Percentiles rank a stretch among this genome's conserved stretches.
Conservation (phyloP, 2,329 filamentous ascomycete genomes). For the Remersonia thermophila region DNA sequence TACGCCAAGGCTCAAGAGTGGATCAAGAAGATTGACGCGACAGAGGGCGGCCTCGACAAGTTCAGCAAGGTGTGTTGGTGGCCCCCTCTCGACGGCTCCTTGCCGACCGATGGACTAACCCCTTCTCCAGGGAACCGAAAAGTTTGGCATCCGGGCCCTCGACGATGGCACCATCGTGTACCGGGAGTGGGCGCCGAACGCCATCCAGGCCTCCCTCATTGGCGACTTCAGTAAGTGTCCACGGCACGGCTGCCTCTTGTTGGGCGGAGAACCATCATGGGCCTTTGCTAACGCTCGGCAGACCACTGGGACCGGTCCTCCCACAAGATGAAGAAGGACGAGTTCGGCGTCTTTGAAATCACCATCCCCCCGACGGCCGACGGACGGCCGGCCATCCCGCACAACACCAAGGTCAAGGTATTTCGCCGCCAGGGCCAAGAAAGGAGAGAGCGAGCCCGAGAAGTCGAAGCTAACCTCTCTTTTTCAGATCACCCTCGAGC, state of each 20-base stretch:
- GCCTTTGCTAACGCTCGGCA: conserved; percentile 32
- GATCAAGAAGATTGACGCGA: conserved; percentile 71
- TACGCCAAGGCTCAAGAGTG: conserved; percentile 72
- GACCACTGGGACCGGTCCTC: conserved; percentile 77
- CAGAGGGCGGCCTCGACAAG: conserved; percentile 80
- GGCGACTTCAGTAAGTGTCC: conserved; percentile 75
- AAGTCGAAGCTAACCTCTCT: not conserved
- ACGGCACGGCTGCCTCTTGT: not conserved
- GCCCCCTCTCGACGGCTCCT: too few relatives aligned
- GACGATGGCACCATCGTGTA: conserved; percentile 78
- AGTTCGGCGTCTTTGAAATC: conserved; percentile 80
- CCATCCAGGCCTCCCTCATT: conserved; percentile 68
- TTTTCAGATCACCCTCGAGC: conserved; percentile 67
- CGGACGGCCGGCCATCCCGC: conserved; percentile 68
- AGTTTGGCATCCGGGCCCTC: conserved; percentile 73
- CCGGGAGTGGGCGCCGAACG: conserved; percentile 93
- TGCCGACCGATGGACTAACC: too few relatives aligned
- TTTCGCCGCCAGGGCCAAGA: too few relatives aligned
- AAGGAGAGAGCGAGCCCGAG: too few relatives aligned
- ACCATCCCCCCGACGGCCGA: conserved; percentile 54
- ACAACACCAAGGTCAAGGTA: conserved; percentile 95
- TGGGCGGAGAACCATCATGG: too few relatives aligned
- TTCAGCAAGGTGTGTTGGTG: conserved; percentile 58
- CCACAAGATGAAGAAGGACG: conserved; percentile 76
- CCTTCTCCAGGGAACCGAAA: conserved; percentile 59